Percentiles rank a stretch among this genome's conserved stretches.
Conservation (phyloP, 2,329 filamentous ascomycete genomes). For the Gaeumannomyces tritici region DNA sequence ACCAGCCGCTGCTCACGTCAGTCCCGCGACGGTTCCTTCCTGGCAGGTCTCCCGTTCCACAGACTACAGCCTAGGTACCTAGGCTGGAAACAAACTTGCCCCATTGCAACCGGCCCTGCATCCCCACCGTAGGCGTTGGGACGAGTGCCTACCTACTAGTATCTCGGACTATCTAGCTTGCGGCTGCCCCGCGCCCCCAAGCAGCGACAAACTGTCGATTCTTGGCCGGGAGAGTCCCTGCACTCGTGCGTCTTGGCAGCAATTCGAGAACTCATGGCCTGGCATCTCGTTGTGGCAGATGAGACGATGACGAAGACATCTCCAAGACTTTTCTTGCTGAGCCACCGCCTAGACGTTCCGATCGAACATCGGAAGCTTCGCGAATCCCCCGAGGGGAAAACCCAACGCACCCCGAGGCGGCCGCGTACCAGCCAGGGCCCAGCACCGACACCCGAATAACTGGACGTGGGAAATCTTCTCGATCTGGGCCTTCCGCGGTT, state of each 20-base stretch:
- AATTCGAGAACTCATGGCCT: background rate
- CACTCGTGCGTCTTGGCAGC: background rate
- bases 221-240: background rate
- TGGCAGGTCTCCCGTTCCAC: background rate
- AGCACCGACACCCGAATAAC: background rate
- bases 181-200: no score
- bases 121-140: background rate
- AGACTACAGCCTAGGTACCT: background rate
- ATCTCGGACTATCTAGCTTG: no score
- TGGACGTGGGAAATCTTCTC: background rate
- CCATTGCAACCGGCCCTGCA: background rate
- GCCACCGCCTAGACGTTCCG: no score
- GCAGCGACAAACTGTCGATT: no score
- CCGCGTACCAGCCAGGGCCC: background rate
- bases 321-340: background rate
- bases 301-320: background rate
- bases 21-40: background rate
- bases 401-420: no score
- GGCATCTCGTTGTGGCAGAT: background rate
- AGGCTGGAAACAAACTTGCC: background rate
- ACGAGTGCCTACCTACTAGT: background rate
- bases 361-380: background rate
- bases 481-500: background rate
- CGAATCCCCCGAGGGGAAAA: no score
- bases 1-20: background rate